phyloP scores from a whole-genome alignment of 2,329 filamentous ascomycete genomes.

The Cladophialophora carrionii region DNA sequence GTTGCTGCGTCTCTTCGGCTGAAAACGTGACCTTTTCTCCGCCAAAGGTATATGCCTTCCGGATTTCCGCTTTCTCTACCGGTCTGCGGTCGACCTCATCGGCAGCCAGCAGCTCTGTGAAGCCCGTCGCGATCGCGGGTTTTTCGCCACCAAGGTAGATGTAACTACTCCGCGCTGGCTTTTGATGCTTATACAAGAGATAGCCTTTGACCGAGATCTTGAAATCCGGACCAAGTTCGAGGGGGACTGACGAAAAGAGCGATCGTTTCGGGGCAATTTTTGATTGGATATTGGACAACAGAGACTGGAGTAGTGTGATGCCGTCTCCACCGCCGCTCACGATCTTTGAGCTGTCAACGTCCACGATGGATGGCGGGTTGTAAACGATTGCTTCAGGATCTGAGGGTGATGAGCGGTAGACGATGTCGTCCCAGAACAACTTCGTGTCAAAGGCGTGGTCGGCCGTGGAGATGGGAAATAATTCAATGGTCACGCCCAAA shows the following conservation, averaged over 20 bases:
- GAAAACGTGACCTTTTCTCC: constrained; percentile 86
- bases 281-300: constrained; percentile 87
- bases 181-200: constrained; percentile 82
- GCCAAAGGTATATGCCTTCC: constrained; percentile 94
- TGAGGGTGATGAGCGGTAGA: constrained; percentile 73
- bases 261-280: constrained; percentile 84
- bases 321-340: constrained; percentile 71
- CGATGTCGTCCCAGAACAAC: constrained; percentile 96
- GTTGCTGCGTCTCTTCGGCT: constrained; percentile 75
- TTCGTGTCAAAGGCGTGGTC: constrained; percentile 75
- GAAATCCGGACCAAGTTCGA: constrained; percentile 83
- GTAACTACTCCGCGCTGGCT: constrained; percentile 78
- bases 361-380: constrained; percentile 43
- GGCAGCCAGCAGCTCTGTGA: constrained; percentile 70
- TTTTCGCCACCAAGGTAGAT: constrained; percentile 87
- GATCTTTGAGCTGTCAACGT: constrained; percentile 53
- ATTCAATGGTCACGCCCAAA: constrained; percentile 83
- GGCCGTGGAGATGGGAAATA: constrained; percentile 81
- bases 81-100: constrained; percentile 74
- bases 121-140: constrained; percentile 74
- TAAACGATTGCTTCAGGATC: constrained; percentile 69
- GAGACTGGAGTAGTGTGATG: constrained; percentile 74
- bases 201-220: constrained; percentile 92
- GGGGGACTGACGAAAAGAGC: constrained; percentile 80
- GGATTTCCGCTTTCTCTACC: constrained; percentile 78